These are phyloP conservation scores for Sisymbrium irio DNA, from an alignment of 345 rosid genomes.

Conservation along the genomic window DNA sequence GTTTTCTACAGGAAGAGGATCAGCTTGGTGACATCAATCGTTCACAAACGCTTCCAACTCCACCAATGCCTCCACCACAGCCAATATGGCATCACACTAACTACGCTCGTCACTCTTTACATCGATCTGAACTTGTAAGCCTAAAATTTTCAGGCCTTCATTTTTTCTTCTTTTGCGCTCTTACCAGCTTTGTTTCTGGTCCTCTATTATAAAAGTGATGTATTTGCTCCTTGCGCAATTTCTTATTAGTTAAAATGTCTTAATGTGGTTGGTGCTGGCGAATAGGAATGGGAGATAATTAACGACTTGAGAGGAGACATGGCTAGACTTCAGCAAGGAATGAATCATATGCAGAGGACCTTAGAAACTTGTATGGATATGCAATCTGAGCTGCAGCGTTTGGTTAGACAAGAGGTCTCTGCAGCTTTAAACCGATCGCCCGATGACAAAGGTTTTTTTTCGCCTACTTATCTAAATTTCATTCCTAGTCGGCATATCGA, in stretches of 20 bases:
- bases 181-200: neutral
- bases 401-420: constrained; percentile 4
- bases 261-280: neutral
- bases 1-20: constrained; percentile 5
- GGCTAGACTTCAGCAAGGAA: constrained; percentile 9
- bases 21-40: constrained; percentile 4
- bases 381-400: constrained; percentile 11
- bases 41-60: neutral
- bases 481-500: neutral
- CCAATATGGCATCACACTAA: constrained; percentile 7
- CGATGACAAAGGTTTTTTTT: neutral
- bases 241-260: neutral
- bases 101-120: constrained; percentile 3
- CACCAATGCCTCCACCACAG: constrained; percentile 5
- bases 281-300: constrained; percentile 5
- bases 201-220: neutral
- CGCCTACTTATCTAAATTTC: neutral
- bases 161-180: neutral
- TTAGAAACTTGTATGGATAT: neutral
- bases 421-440: constrained; percentile 6
- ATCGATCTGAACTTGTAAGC: constrained; percentile 6
- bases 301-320: constrained; percentile 10
- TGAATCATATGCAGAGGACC: constrained; percentile 7
- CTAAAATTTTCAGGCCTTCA: neutral
- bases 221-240: neutral